Percentiles rank a stretch among this genome's conserved stretches.
Conservation (phyloP, 1,284 basidiomycete genomes). For the Malassezia sp. region DNA sequence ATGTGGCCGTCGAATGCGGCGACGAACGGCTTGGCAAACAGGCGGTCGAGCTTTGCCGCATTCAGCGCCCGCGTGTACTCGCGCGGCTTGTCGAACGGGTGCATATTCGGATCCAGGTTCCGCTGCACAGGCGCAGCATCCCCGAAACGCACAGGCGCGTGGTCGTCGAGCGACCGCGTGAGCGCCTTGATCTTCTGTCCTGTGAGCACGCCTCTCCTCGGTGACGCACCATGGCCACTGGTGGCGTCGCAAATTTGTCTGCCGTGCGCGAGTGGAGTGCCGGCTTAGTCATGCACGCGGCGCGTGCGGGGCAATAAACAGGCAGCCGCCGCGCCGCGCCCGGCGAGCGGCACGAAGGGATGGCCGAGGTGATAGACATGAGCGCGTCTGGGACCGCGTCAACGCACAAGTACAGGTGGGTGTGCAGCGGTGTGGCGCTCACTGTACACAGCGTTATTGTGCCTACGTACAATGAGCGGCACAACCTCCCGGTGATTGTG, state of each 20-base stretch:
- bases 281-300: no score
- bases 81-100: slow-evolving; percentile 81
- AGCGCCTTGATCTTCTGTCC: slow-evolving; percentile 69
- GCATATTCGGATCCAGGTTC: slow-evolving; percentile 84
- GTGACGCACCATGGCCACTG: slow-evolving; percentile 9
- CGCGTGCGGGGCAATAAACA: no score
- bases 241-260: not conserved
- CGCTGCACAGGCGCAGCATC: slow-evolving; percentile 76
- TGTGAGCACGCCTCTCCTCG: not conserved
- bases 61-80: slow-evolving; percentile 89
- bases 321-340: no score
- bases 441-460: slow-evolving; percentile 56
- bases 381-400: not conserved
- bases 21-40: slow-evolving; percentile 94
- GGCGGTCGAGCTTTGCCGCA: slow-evolving; percentile 87
- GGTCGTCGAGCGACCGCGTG: slow-evolving; percentile 66
- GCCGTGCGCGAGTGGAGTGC: not conserved
- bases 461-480: slow-evolving; percentile 84
- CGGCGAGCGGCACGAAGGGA: no score
- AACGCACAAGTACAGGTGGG: slow-evolving; percentile 11
- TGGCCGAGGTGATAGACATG: slow-evolving; percentile 12
- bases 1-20: slow-evolving; percentile 80
- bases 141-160: slow-evolving; percentile 56
- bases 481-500: slow-evolving; percentile 70
- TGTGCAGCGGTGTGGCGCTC: not conserved